Evolutionary conservation across 768 basidiomycete species (phyloP).

Genomic region (Termitomyces sp.): DNA sequence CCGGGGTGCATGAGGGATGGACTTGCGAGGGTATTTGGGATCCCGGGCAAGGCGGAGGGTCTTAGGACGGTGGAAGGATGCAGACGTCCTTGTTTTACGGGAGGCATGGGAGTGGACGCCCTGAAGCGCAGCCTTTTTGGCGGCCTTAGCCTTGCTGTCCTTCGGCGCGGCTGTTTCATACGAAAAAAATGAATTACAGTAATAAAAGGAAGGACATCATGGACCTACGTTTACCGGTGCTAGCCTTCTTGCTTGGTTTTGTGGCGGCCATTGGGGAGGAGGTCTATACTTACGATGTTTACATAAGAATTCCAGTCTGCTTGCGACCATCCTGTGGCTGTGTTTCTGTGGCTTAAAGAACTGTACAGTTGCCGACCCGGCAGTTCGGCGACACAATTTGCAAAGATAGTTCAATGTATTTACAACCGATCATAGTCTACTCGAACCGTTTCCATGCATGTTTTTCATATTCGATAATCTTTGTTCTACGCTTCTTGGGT

Average conservation of each 20-base stretch:
- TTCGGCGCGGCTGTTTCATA: conserved; percentile 32
- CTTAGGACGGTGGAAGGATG: conserved; percentile 95
- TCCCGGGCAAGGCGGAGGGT: conserved; percentile 79
- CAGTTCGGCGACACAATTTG: background rate
- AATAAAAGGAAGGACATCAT: background rate
- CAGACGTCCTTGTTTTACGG: conserved; percentile 80
- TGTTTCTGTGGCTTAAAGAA: conserved; percentile 14
- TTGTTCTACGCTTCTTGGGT: conserved; percentile 46
- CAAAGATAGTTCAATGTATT: background rate
- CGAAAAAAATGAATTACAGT: background rate
- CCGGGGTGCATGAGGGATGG: conserved; percentile 83
- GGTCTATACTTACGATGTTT: conserved; percentile 12
- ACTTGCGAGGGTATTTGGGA: conserved; percentile 95
- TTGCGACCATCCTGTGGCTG: conserved; percentile 10
- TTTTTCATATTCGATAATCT: conserved; percentile 67
- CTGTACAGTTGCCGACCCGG: conserved; percentile 14
- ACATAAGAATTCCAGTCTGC: conserved; percentile 10
- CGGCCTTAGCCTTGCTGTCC: conserved; percentile 79
- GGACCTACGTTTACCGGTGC: conserved; percentile 40
- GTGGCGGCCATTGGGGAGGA: conserved; percentile 50
- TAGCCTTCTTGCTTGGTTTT: conserved; percentile 61
- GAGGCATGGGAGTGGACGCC: conserved; percentile 70
- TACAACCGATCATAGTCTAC: conserved; percentile 5
- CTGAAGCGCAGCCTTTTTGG: conserved; percentile 95
- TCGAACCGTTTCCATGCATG: conserved; percentile 78